phyloP scores from a whole-genome alignment of 306 rosid species.

The Fagus crenata region DNA sequence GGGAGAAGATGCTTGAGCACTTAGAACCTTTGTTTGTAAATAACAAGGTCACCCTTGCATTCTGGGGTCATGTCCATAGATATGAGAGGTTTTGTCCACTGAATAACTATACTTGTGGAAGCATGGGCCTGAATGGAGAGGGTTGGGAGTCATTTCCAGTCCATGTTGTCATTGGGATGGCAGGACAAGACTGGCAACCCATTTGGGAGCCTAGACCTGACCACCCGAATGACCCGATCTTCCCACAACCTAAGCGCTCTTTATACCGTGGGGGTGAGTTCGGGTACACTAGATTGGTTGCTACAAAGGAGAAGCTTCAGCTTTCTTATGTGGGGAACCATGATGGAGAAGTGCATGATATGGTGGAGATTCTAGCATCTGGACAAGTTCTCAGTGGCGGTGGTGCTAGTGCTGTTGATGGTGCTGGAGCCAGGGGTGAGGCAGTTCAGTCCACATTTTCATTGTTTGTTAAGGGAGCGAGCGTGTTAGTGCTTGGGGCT shows the following conservation, averaged over 20 bases:
- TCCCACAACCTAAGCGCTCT: conserved; percentile 73
- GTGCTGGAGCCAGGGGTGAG: not conserved
- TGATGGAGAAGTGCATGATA: conserved; percentile 53
- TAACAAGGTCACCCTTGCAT: conserved; percentile 73
- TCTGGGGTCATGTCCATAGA: conserved; percentile 96
- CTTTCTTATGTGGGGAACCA: conserved; percentile 57
- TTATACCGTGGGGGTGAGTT: conserved; percentile 86
- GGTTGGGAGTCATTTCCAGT: conserved; percentile 51
- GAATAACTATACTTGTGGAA: conserved; percentile 75
- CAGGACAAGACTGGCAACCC: conserved; percentile 67
- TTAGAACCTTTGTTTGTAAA: conserved; percentile 81
- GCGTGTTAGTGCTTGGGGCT: conserved; percentile 58
- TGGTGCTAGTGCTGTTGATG: conserved; percentile 22
- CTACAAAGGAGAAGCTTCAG: conserved; percentile 46
- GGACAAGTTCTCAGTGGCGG: conserved; percentile 42
- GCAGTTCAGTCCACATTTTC: conserved; percentile 28
- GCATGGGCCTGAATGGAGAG: conserved; percentile 34
- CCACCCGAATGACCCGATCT: conserved; percentile 61
- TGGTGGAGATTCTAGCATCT: conserved; percentile 50
- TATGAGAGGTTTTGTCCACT: conserved; percentile 83
- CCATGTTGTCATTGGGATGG: conserved; percentile 80
- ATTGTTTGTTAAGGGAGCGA: conserved; percentile 44
- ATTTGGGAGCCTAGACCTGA: conserved; percentile 54
- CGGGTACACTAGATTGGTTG: conserved; percentile 81
- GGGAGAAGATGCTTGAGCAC: conserved; percentile 68